These are phyloP conservation scores for Xylaria sp. DNA, from an alignment of 2,329 filamentous ascomycete species.

Conservation along the genomic window DNA sequence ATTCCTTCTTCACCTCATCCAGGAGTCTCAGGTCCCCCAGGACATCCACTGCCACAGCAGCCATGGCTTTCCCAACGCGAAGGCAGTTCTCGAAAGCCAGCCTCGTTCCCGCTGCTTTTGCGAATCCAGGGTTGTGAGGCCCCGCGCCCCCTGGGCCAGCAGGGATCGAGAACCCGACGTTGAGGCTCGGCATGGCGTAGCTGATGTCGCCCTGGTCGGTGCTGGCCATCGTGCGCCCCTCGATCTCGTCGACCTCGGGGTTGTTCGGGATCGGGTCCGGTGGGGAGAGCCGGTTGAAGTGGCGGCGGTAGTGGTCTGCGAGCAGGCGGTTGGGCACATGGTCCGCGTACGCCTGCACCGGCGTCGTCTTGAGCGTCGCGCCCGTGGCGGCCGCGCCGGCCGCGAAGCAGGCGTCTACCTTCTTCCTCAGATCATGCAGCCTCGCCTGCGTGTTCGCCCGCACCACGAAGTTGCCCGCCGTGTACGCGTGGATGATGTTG, in stretches of 20 bases:
- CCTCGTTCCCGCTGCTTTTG: conserved; percentile 60
- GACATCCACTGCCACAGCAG: conserved; percentile 61
- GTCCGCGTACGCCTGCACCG: conserved; percentile 60
- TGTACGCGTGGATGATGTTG: conserved; percentile 66
- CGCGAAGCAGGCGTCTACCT: conserved; percentile 59
- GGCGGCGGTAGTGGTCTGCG: conserved; percentile 57
- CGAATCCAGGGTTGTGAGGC: conserved; percentile 65
- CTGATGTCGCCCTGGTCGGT: conserved; percentile 71
- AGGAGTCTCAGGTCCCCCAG: conserved; percentile 56
- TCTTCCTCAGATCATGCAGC: conserved; percentile 53
- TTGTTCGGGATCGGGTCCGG: conserved; percentile 51
- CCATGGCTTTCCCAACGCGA: conserved; percentile 60
- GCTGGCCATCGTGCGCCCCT: conserved; percentile 61
- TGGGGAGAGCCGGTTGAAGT: conserved; percentile 56
- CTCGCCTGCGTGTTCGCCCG: conserved; percentile 52
- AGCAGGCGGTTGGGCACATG: conserved; percentile 65
- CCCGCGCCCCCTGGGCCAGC: conserved; percentile 57
- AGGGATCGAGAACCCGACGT: conserved; percentile 62
- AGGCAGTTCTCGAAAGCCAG: conserved; percentile 59
- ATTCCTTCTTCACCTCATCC: conserved; percentile 56
- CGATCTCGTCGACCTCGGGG: conserved; percentile 55
- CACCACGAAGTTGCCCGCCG: conserved; percentile 49
- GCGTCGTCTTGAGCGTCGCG: conserved; percentile 58
- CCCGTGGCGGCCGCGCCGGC: conserved; percentile 62
- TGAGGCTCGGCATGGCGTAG: conserved; percentile 67